These are phyloP conservation scores for Vachellia collinsii DNA, from an alignment of 306 rosid species.

Conservation along the genomic window DNA sequence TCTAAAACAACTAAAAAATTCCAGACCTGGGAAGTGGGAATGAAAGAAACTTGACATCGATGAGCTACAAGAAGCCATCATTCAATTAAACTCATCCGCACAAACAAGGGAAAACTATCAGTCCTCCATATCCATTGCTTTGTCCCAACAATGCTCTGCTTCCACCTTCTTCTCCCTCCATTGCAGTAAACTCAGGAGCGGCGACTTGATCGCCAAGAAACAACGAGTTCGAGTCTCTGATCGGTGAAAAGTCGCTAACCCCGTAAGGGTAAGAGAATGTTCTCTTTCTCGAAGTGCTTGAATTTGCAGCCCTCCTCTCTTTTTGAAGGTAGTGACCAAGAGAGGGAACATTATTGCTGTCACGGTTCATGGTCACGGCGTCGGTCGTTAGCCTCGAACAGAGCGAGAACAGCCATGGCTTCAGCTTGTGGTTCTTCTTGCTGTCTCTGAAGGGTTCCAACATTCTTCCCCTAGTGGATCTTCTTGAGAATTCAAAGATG, in stretches of 20 bases:
- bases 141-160: slow-evolving; percentile 39
- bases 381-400: slow-evolving; percentile 69
- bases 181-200: slow-evolving; percentile 35
- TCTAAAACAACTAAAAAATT: neutral
- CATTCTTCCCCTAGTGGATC: slow-evolving; percentile 57
- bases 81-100: slow-evolving; percentile 39
- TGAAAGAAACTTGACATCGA: neutral
- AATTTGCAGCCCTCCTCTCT: slow-evolving; percentile 51
- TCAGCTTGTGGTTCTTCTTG: slow-evolving; percentile 50
- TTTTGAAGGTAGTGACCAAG: slow-evolving; percentile 75
- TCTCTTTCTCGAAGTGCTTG: slow-evolving; percentile 40
- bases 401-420: slow-evolving; percentile 61
- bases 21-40: neutral
- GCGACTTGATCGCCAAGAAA: slow-evolving; percentile 45
- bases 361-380: slow-evolving; percentile 14
- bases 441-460: slow-evolving; percentile 43
- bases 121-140: slow-evolving; percentile 44
- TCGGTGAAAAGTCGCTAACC: slow-evolving; percentile 42
- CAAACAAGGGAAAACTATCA: slow-evolving; percentile 45
- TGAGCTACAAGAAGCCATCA: neutral
- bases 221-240: slow-evolving; percentile 40
- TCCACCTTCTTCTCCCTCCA: slow-evolving; percentile 28
- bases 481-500: slow-evolving; percentile 55
- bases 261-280: slow-evolving; percentile 38
- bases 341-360: slow-evolving; percentile 44